Evolutionary conservation across 257 asterid species (phyloP).

Genomic region (Przewalskia tangutica): DNA sequence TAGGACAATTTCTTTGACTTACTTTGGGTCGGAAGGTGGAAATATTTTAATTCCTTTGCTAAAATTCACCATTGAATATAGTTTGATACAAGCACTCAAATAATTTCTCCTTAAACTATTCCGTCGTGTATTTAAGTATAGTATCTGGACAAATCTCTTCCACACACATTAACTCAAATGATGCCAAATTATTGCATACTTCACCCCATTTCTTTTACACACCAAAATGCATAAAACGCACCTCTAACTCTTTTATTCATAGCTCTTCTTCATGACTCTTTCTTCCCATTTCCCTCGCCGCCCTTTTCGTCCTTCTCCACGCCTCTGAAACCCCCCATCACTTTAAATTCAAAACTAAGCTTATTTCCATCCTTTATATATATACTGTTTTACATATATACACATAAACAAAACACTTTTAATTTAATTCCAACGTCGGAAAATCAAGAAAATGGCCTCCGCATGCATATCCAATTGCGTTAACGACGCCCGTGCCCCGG

Average conservation of each 20-base stretch:
- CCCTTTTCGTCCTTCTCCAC: not conserved
- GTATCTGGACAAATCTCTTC: not conserved
- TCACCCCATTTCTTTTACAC: not conserved
- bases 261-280: not conserved
- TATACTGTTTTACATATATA: no score
- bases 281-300: not conserved
- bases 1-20: no score
- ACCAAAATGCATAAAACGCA: not conserved
- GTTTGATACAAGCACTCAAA: not conserved
- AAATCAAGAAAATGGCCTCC: conserved; percentile 19
- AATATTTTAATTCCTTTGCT: no score
- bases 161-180: not conserved
- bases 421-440: not conserved
- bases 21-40: no score
- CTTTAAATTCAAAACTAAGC: not conserved
- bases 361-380: not conserved
- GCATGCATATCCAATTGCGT: conserved; percentile 47
- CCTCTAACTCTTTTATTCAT: not conserved
- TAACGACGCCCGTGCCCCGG: conserved; percentile 40
- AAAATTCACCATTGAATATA: not conserved
- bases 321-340: not conserved
- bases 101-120: not conserved
- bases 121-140: not conserved
- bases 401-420: not conserved
- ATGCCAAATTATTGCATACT: conserved; percentile 13